A percentile compares a stretch with the other conserved stretches of the same genome.
These are phyloP conservation scores for Eucalyptus cloeziana DNA, from an alignment of 345 rosid genomes.

Conservation along the genomic window DNA sequence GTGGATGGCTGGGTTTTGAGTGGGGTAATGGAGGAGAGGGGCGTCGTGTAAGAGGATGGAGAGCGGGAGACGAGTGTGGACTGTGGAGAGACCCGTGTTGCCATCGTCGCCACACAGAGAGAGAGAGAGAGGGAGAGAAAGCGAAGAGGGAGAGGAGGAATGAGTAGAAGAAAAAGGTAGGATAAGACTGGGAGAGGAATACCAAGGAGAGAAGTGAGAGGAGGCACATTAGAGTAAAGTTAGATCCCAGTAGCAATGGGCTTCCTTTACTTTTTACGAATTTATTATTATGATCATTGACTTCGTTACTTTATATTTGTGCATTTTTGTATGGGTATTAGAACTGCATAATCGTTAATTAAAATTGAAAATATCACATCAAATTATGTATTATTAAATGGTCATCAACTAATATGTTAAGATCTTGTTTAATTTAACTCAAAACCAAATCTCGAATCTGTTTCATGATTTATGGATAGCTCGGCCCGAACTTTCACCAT, in stretches of 20 bases:
- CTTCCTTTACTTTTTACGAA: not conserved
- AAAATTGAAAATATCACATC: too few relatives aligned
- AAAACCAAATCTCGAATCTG: too few relatives aligned
- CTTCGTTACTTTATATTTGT: too few relatives aligned
- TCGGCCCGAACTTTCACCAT: too few relatives aligned
- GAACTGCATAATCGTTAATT: too few relatives aligned
- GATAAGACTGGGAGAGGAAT: slow-evolving; percentile 5
- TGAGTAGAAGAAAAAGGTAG: not conserved
- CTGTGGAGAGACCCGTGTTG: slow-evolving; percentile 12
- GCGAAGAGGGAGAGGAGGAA: not conserved
- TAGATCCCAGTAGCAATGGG: not conserved
- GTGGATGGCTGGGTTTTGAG: slow-evolving; percentile 9
- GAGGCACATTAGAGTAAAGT: not conserved
- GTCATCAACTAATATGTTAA: too few relatives aligned
- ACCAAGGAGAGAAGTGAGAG: slow-evolving; percentile 1
- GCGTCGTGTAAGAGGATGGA: not conserved
- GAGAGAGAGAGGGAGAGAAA: not conserved
- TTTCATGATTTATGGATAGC: too few relatives aligned
- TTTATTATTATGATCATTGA: too few relatives aligned
- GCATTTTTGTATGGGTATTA: too few relatives aligned
- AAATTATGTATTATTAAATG: too few relatives aligned
- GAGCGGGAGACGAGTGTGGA: slow-evolving; percentile 12
- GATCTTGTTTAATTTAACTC: too few relatives aligned
- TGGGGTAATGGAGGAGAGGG: not conserved
- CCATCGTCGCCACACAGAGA: not conserved